Evolutionary conservation across 2,329 filamentous ascomycete genomes (phyloP), one percentile per base, ranked within the genome.

Genomic region (Magnaporthiopsis rhizophila): DNA sequence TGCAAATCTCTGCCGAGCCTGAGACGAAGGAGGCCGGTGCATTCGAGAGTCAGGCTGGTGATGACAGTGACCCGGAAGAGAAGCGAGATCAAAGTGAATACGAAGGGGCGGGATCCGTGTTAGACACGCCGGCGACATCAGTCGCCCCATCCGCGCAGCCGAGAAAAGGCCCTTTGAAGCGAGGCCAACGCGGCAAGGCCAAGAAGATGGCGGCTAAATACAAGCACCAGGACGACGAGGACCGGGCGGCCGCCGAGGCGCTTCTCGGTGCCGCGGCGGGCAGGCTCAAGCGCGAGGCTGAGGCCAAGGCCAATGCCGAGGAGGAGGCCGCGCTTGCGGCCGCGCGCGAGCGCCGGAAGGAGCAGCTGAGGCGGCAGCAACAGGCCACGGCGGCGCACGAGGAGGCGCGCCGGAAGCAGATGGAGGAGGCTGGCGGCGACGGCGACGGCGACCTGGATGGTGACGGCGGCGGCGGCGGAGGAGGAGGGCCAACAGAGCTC

Each of bases 121-220:
- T 64, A 5, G 32, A n/a, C 32, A 67, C 66, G 9, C 67, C 65
- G 21, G 63, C 68, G 9, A 64, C 66, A n/a, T 66, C 67, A 8
- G 15, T 26, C 6, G 28, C 32, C n/a, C 58, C 70, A 63, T 76
- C 66, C 69, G 75, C 63, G 71, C 74, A 57, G 71, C 75, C 65
- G 72, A 82, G 80, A 74, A 85, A 81, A 72, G 75, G 68, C 18
- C 81, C 75, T 65, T 71, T 75, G 38, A 89, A 87, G 73, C 87
- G 93, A 65, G 92, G 92, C 36, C 92, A 96, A 74, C 87, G 86
- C 65, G 84, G 83, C 66, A 97, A 96, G 74, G 87, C 88, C 58
- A 97, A 96, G 80, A 96, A 95, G 75, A 87, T 91, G 2, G 91
- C 91, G 3, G 80, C 86, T 65, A 97, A 97, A 74, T 99, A 99